Evolutionary conservation across 2,329 filamentous ascomycete species (phyloP).

Genomic region (Drechslerella dactyloides): DNA sequence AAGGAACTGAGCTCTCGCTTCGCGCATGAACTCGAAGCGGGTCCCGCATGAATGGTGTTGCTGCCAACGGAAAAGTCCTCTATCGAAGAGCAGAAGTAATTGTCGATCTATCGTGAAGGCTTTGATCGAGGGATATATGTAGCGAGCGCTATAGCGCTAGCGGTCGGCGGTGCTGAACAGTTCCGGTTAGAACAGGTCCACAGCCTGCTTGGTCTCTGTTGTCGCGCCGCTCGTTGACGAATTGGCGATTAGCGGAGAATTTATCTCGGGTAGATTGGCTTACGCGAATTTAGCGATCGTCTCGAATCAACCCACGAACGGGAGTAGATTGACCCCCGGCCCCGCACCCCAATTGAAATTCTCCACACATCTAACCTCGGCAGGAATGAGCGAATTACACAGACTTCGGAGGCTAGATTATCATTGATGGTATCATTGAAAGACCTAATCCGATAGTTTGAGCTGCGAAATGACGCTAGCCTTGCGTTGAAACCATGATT

Average conservation of each 20-base stretch:
- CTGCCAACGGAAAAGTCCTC: too few species aligned
- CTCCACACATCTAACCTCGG: not conserved
- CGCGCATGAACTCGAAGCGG: too few species aligned
- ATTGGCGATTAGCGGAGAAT: not conserved
- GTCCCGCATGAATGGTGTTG: too few species aligned
- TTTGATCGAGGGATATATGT: too few species aligned
- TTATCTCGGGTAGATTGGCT: constrained; percentile 1
- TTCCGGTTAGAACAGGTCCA: not conserved
- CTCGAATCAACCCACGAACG: too few species aligned
- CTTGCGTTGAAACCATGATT: not conserved
- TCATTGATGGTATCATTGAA: not conserved
- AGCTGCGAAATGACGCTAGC: not conserved
- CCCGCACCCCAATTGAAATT: not conserved
- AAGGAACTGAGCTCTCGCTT: too few species aligned
- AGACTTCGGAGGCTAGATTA: not conserved
- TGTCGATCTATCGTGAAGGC: too few species aligned
- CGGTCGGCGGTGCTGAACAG: not conserved
- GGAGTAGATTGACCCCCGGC: too few species aligned
- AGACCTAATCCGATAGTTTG: not conserved
- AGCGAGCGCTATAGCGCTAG: too few species aligned
- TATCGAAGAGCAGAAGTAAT: too few species aligned
- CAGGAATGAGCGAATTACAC: not conserved
- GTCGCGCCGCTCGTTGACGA: not conserved
- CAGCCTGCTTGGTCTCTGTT: not conserved
- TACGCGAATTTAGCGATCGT: not conserved